Evolutionary conservation across 306 rosid species (phyloP), one percentile per base, ranked within the genome.

Genomic region (Echinosophora koreensis): DNA sequence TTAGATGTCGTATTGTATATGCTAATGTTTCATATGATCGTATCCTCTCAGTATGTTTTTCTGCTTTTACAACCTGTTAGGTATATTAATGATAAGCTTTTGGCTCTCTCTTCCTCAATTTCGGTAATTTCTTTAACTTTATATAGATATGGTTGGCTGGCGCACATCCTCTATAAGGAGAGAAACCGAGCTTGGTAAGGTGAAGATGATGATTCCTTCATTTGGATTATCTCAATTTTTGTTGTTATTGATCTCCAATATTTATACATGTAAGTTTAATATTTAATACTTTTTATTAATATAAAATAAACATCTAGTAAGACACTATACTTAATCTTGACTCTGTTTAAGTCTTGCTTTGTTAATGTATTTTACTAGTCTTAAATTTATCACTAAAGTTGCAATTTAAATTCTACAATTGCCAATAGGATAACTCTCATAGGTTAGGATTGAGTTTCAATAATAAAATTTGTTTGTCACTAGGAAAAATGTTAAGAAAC

Each of bases 141-240:
- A 65, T 32, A 66, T 81, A 95, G 98, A 95, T 82, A 92, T 95
- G 97, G 98, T 92, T 85, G 98, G 98, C 65, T 95, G 98, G 98
- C 97, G 98, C 76, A 95, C 98, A 60, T 95, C 98, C 71, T 95
- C 98, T 41, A 88, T 95, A 78, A 90, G 98, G 86, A 90, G 97
- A 85, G 97, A 90, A 69, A 80, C 82, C 6, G 97, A 92, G 79
- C 90, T 92, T 73, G 42, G 84, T 49, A 90, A 90, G 91, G 98
- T 95, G 82, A 88, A 73, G 77, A 73, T 83, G 68, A 78, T 70
- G 14, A 67, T 69, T 74, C 75, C 42, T 62, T 30, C 81, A 32
- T 73, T 60, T 80, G 77, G 52, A 30, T 56, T 74, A 34, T 55
- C 68, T 77, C 35, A 13, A 75, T 37, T 59, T 51, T 59, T 57